Percentiles rank a stretch among this genome's conserved stretches.
These are phyloP conservation scores for Ilex asprella DNA, from an alignment of 257 asterid genomes.

Conservation along the genomic window DNA sequence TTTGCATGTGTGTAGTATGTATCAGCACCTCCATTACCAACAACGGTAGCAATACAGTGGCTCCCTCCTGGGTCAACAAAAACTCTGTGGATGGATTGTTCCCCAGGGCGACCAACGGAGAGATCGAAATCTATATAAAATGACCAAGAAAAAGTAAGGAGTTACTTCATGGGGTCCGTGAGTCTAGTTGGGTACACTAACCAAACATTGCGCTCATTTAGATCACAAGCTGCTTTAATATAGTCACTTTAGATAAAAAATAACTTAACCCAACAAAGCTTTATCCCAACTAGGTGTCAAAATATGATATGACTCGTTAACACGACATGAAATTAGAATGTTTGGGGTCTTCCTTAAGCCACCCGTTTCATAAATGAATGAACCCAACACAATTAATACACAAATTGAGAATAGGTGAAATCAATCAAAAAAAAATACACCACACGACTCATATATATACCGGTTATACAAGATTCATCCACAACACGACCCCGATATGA, in stretches of 20 bases:
- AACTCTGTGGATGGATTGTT: constrained; percentile 84
- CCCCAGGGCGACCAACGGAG: constrained; percentile 84
- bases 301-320: too few species aligned
- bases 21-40: constrained; percentile 88
- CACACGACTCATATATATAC: too few species aligned
- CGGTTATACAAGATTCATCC: not conserved
- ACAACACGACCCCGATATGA: not conserved
- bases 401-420: too few species aligned
- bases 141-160: not conserved
- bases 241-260: not conserved
- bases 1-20: constrained; percentile 86
- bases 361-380: too few species aligned
- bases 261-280: not conserved
- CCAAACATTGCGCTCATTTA: not conserved
- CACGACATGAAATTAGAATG: too few species aligned
- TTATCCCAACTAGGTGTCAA: not conserved
- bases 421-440: too few species aligned
- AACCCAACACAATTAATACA: too few species aligned
- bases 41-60: constrained; percentile 85
- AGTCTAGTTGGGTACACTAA: not conserved
- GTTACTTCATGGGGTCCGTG: not conserved
- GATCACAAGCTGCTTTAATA: not conserved
- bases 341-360: too few species aligned
- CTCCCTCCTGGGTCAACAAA: constrained; percentile 96
- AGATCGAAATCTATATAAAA: constrained; percentile 75